These are phyloP conservation scores for Davidsoniella virescens DNA, from an alignment of 2,329 filamentous ascomycete species.

Conservation along the genomic window DNA sequence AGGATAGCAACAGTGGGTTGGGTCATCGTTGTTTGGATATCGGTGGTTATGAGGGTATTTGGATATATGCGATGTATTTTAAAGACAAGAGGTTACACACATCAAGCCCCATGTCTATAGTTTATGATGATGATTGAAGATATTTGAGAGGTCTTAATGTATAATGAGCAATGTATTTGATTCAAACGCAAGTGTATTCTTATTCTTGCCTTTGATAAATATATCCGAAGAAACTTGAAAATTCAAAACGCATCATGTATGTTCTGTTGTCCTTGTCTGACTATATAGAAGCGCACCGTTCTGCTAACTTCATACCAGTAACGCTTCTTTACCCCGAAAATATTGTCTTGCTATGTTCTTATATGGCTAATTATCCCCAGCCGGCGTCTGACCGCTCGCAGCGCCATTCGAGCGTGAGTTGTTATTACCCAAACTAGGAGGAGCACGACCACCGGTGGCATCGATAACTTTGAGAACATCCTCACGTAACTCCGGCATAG, in stretches of 20 bases:
- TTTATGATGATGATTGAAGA: too few relatives aligned
- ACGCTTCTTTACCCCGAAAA: too few relatives aligned
- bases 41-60: too few relatives aligned
- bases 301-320: neutral
- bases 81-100: too few relatives aligned
- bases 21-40: too few relatives aligned
- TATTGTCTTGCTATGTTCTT: neutral
- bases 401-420: neutral
- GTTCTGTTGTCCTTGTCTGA: neutral
- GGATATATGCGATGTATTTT: too few relatives aligned
- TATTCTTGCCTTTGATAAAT: too few relatives aligned
- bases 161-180: neutral
- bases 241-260: too few relatives aligned
- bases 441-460: conserved; percentile 23
- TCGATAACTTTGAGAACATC: conserved; percentile 36
- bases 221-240: too few relatives aligned
- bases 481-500: conserved; percentile 41
- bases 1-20: too few relatives aligned
- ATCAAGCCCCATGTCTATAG: too few relatives aligned
- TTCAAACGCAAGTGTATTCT: too few relatives aligned
- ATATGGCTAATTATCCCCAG: neutral
- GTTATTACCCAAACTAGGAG: neutral
- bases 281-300: neutral
- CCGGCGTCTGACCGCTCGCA: neutral
- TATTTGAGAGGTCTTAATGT: neutral